These are phyloP conservation scores for Cinnamomum micranthum DNA, from an alignment of 164 flowering plant species.

Conservation along the genomic window DNA sequence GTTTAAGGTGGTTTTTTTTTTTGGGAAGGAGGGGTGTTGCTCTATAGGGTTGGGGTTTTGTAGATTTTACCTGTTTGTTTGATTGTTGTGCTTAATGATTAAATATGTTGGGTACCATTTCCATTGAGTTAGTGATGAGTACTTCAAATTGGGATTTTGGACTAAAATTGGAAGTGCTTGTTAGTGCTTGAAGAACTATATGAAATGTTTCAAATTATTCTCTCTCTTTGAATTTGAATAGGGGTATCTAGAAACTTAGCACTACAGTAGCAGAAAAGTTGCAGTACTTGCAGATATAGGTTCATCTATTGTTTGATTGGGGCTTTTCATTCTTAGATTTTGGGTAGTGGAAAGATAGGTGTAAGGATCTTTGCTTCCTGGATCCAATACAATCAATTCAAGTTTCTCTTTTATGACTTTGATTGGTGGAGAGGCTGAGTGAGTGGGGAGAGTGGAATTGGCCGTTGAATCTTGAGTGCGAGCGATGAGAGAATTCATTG, in stretches of 20 bases:
- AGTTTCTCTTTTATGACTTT: not conserved
- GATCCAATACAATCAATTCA: not conserved
- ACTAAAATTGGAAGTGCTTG: not conserved
- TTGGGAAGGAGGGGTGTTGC: not conserved
- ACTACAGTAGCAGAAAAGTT: no score
- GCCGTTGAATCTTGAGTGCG: constrained; percentile 8
- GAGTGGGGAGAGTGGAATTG: not conserved
- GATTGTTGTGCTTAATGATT: not conserved
- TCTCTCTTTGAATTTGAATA: not conserved
- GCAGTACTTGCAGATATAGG: no score
- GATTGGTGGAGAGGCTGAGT: not conserved
- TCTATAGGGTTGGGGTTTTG: not conserved
- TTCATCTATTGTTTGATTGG: not conserved
- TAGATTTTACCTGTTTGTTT: not conserved
- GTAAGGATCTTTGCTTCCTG: not conserved
- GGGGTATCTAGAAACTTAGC: not conserved
- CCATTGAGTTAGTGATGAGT: not conserved
- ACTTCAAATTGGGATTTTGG: not conserved
- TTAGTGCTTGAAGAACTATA: not conserved
- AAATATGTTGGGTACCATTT: not conserved
- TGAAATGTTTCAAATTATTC: not conserved
- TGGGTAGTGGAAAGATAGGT: not conserved
- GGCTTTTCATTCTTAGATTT: not conserved
- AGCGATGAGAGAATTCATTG: constrained; percentile 48
- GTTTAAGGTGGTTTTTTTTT: not conserved